Conservation (phyloP, 106 monocot genomes). For the Dactylorhiza incarnata region DNA sequence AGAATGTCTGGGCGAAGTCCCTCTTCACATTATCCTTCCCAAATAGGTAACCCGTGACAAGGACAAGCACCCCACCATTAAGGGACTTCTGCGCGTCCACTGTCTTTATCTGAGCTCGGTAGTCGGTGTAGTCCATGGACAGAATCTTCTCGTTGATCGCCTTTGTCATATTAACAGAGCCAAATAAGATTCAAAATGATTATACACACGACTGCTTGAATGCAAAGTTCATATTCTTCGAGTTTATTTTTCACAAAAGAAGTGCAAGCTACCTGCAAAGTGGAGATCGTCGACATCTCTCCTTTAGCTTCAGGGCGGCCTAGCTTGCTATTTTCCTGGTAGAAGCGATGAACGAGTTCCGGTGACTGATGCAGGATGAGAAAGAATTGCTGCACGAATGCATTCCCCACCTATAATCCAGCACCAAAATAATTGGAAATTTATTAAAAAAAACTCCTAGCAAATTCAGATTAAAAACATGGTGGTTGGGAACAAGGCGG, state of each 20-base stretch:
- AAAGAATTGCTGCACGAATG: constrained; percentile 62
- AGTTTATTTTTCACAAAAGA: not conserved
- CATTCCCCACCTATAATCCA: constrained; percentile 45
- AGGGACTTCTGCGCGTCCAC: constrained; percentile 81
- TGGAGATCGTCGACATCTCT: constrained; percentile 31
- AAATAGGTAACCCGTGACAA: constrained; percentile 72
- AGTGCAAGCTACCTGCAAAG: constrained; percentile 30
- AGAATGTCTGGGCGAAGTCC: constrained; percentile 84
- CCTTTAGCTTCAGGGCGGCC: constrained; percentile 39
- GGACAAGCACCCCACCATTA: constrained; percentile 67
- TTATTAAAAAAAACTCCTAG: not conserved
- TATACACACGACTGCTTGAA: not conserved
- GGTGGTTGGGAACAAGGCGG: not conserved
- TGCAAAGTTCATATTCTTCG: not conserved
- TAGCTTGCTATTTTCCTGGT: constrained; percentile 49
- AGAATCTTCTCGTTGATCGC: constrained; percentile 85
- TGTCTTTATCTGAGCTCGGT: constrained; percentile 58
- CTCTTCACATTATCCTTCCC: constrained; percentile 49
- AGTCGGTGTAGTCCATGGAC: constrained; percentile 47
- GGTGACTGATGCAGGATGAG: constrained; percentile 46
- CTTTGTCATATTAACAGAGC: constrained; percentile 14
- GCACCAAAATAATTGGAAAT: not conserved
- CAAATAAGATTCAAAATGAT: constrained; percentile 3
- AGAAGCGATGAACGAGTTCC: constrained; percentile 44
- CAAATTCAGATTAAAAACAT: not conserved